Evolutionary conservation across 179 eudicot species (phyloP).

Genomic region (Vitellaria paradoxa): DNA sequence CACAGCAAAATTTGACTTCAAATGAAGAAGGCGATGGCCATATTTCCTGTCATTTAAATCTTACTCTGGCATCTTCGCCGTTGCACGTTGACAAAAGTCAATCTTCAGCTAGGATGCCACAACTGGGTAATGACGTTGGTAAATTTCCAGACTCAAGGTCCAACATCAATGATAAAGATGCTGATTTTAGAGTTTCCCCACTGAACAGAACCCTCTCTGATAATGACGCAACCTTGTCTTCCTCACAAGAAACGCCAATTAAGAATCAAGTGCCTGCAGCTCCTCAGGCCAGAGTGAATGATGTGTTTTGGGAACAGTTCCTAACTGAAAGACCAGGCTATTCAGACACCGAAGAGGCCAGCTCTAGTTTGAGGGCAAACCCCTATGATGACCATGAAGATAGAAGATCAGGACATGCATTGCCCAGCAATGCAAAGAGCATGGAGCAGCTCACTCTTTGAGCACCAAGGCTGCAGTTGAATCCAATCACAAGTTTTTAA

Average conservation of each 20-base stretch:
- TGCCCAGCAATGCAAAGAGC: slow-evolving; percentile 48
- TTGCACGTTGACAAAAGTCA: slow-evolving; percentile 41
- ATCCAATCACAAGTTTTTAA: not conserved
- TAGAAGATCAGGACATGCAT: slow-evolving; percentile 47
- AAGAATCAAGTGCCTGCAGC: slow-evolving; percentile 39
- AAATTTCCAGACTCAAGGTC: slow-evolving; percentile 30
- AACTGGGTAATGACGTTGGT: slow-evolving; percentile 33
- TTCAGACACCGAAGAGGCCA: slow-evolving; percentile 76
- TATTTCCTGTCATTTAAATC: slow-evolving; percentile 75
- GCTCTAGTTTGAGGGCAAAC: slow-evolving; percentile 51
- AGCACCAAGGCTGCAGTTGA: slow-evolving; percentile 16
- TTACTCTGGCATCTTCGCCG: slow-evolving; percentile 71
- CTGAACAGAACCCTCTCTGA: slow-evolving; percentile 19
- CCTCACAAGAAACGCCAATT: slow-evolving; percentile 40
- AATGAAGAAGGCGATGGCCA: slow-evolving; percentile 59
- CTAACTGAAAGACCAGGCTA: slow-evolving; percentile 88
- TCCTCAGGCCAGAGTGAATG: slow-evolving; percentile 63
- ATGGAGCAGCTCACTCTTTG: slow-evolving; percentile 74
- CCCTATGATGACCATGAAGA: slow-evolving; percentile 59
- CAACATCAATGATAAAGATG: slow-evolving; percentile 20
- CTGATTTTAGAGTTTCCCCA: slow-evolving; percentile 20
- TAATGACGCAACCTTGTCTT: slow-evolving; percentile 34
- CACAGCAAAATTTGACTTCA: slow-evolving; percentile 37
- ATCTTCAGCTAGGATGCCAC: slow-evolving; percentile 28
- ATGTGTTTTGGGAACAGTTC: slow-evolving; percentile 96